A percentile compares a stretch with the other conserved stretches of the same genome.
Evolutionary conservation across 2,329 filamentous ascomycete species (phyloP).

Genomic region (Pseudogymnoascus sp.): DNA sequence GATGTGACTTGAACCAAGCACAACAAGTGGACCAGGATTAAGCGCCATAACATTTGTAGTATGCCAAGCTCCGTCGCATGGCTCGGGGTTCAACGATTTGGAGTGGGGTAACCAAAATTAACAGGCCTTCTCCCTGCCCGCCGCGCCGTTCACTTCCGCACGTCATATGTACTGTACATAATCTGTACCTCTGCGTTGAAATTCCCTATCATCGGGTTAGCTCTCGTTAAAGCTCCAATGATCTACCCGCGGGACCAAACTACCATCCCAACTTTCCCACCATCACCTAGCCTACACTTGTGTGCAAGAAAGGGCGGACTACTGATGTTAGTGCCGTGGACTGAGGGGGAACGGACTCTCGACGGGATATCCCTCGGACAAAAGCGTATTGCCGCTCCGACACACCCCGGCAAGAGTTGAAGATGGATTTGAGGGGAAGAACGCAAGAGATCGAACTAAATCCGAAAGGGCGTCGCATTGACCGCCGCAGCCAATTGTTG

Average conservation of each 20-base stretch:
- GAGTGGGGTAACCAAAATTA: background rate
- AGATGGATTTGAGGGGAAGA: background rate
- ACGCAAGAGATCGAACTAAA: background rate
- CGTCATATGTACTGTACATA: slow-evolving; percentile 4
- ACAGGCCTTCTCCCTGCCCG: background rate
- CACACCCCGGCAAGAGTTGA: background rate
- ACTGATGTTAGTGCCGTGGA: background rate
- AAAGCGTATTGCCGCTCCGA: background rate
- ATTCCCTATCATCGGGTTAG: background rate
- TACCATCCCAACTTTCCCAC: background rate
- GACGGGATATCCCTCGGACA: background rate
- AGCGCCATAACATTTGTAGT: background rate
- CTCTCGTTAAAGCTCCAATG: background rate
- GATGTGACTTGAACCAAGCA: background rate
- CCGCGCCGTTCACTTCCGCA: background rate
- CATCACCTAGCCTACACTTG: background rate
- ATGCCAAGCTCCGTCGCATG: slow-evolving; percentile 2
- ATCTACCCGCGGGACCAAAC: background rate
- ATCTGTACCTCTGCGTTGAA: background rate
- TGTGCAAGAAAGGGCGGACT: background rate
- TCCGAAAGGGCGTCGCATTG: background rate
- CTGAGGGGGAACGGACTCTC: background rate
- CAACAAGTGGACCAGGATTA: background rate
- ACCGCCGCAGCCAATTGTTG: background rate
- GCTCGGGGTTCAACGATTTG: slow-evolving; percentile 2